Percentiles rank a stretch among this genome's conserved stretches.
Conservation (phyloP, 495 filamentous ascomycete genomes). For the Penicillium salamii region DNA sequence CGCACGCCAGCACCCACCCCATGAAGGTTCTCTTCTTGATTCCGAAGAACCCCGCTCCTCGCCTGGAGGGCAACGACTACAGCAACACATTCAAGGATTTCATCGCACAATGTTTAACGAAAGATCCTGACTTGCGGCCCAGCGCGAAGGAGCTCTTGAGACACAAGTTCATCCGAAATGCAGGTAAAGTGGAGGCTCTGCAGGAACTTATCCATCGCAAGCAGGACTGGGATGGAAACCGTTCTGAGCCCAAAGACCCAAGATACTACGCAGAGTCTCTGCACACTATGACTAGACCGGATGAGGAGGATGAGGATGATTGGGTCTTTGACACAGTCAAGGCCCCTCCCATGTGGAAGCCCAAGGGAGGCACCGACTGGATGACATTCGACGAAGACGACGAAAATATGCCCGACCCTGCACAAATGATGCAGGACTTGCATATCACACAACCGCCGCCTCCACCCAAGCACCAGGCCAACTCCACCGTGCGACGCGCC, state of each 20-base stretch:
- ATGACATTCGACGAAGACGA: slow-evolving; percentile 30
- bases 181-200: slow-evolving; percentile 78
- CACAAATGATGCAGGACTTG: slow-evolving; percentile 40
- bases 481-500: slow-evolving; percentile 51
- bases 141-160: slow-evolving; percentile 85
- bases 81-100: slow-evolving; percentile 94
- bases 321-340: slow-evolving; percentile 99
- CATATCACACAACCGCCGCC: slow-evolving; percentile 36
- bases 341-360: slow-evolving; percentile 49
- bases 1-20: slow-evolving; percentile 84
- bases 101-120: slow-evolving; percentile 81
- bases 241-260: slow-evolving; percentile 57
- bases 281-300: slow-evolving; percentile 57
- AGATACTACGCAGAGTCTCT: slow-evolving; percentile 90
- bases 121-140: slow-evolving; percentile 80
- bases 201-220: slow-evolving; percentile 85
- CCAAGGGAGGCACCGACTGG: slow-evolving; percentile 34
- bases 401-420: slow-evolving; percentile 30
- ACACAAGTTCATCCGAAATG: slow-evolving; percentile 83
- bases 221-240: slow-evolving; percentile 71
- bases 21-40: slow-evolving; percentile 99
- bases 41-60: slow-evolving; percentile 84
- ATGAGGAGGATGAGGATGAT: slow-evolving; percentile 67
- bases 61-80: slow-evolving; percentile 78
- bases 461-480: slow-evolving; percentile 39